Evolutionary conservation across 106 monocot species (phyloP), one percentile per base, ranked within the genome.

Genomic region (Dactylorhiza incarnata): DNA sequence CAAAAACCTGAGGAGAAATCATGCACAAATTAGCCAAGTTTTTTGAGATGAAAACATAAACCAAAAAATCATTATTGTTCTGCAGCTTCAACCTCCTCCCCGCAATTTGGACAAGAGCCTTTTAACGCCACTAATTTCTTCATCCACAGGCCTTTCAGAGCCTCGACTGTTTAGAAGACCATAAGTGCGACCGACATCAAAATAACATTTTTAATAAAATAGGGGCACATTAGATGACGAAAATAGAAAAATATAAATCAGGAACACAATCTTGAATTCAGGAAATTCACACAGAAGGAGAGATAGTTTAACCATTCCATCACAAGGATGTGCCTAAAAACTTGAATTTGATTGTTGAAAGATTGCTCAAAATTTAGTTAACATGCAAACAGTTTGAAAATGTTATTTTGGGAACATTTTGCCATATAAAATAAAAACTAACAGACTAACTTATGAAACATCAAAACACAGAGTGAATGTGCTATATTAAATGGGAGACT

Each of bases 101-200:
- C 96, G 72, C 96, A 97, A 72, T 91, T 93, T 73, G 93, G 96
- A 62, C 96, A 97, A 44, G 82, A 89, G 11, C 96, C 96, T 83
- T 97, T 97, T 24, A 97, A 46, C 74, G 93, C 96, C 62, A 97
- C 89, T 74, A 97, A 80, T 69, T 97, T 77, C 74, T 91, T 93
- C 75, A 49, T 89, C 91, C 82, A 91, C 51, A 97, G 78, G 48
- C 84, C 86, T 84, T 75, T 48, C 62, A 97, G 77, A 74, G 93
- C 89, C 83, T 86, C 69, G 16, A 83, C 96, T 97, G 86, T 26
- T 16, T 69, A 46, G 68, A 81, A 26, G 74, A 37, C 62, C 50
- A 43, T 44, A 66, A 55, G 72, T 15, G 53, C 45, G 54, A 0
- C 9, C 48, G 68, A 19, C 6, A 72, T 5, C 15, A 72, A 59